Percentiles rank a stretch among this genome's conserved stretches.
Conservation (phyloP, 345 rosid genomes). For the Ricinus communis region DNA sequence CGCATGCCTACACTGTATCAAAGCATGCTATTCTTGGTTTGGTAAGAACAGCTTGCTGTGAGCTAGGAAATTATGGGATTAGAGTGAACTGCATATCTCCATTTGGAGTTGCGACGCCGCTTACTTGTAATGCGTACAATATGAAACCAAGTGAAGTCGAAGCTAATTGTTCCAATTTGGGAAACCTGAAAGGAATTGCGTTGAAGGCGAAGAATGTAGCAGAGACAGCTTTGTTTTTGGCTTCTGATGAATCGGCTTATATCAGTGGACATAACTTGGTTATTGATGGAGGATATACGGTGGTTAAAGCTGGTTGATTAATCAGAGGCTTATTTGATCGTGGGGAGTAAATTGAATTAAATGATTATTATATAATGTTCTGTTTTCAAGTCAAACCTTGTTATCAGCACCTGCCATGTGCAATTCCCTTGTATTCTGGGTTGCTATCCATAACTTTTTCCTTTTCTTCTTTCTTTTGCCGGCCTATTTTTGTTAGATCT, state of each 20-base stretch:
- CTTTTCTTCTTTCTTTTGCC: background rate
- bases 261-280: slow-evolving; percentile 84
- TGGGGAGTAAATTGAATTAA: background rate
- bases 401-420: slow-evolving; percentile 40
- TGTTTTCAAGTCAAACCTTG: slow-evolving; percentile 36
- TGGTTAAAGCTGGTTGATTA: slow-evolving; percentile 35
- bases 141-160: slow-evolving; percentile 51
- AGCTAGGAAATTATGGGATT: slow-evolving; percentile 77
- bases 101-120: slow-evolving; percentile 80
- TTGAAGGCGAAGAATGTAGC: slow-evolving; percentile 76
- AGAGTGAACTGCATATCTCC: slow-evolving; percentile 86
- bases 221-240: slow-evolving; percentile 81
- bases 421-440: slow-evolving; percentile 39
- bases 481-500: background rate
- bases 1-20: slow-evolving; percentile 72
- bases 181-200: slow-evolving; percentile 65
- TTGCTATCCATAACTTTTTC: background rate
- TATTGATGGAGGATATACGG: slow-evolving; percentile 85
- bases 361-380: background rate
- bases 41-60: slow-evolving; percentile 66
- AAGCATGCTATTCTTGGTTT: slow-evolving; percentile 81
- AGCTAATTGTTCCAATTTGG: slow-evolving; percentile 34
- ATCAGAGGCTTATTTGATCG: background rate
- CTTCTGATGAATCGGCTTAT: slow-evolving; percentile 79
- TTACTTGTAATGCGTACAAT: slow-evolving; percentile 53